Evolutionary conservation across 805 yeast species (phyloP).

Genomic region (Nakazawaea anatomiae): DNA sequence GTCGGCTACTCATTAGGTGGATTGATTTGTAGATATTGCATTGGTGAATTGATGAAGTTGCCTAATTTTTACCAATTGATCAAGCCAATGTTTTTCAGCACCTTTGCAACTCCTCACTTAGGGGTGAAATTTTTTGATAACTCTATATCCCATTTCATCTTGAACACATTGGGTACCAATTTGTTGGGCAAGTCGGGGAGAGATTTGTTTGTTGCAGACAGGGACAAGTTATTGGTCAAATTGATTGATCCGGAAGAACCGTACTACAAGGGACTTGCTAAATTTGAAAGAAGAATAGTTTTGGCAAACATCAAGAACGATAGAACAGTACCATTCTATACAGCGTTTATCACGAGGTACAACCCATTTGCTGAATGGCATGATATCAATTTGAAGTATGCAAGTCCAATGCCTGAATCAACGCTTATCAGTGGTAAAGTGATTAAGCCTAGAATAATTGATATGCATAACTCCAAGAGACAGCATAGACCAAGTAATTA

Average conservation of each 20-base stretch:
- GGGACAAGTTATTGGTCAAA: slow-evolving; percentile 38
- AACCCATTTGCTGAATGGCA: slow-evolving; percentile 70
- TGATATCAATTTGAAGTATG: slow-evolving; percentile 38
- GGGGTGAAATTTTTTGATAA: slow-evolving; percentile 47
- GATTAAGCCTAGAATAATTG: slow-evolving; percentile 47
- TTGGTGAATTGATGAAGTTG: slow-evolving; percentile 42
- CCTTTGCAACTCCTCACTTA: slow-evolving; percentile 79
- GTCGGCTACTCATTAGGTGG: slow-evolving; percentile 93
- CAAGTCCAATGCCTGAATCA: slow-evolving; percentile 35
- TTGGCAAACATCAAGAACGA: slow-evolving; percentile 79
- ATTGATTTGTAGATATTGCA: slow-evolving; percentile 68
- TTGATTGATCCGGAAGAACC: slow-evolving; percentile 46
- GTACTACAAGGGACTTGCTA: slow-evolving; percentile 48
- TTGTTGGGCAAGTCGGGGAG: slow-evolving; percentile 64
- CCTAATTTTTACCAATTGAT: slow-evolving; percentile 46
- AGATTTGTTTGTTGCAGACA: slow-evolving; percentile 58
- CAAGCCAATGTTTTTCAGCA: slow-evolving; percentile 56
- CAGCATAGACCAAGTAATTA: slow-evolving; percentile 6
- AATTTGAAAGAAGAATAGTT: slow-evolving; percentile 51
- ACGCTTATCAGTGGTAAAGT: slow-evolving; percentile 27
- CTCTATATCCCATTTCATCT: slow-evolving; percentile 21
- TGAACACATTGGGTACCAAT: slow-evolving; percentile 50
- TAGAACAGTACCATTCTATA: slow-evolving; percentile 82
- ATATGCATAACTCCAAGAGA: slow-evolving; percentile 30
- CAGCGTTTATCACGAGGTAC: slow-evolving; percentile 67